Percentiles rank a stretch among this genome's conserved stretches.
These are phyloP conservation scores for Echium plantagineum DNA, from an alignment of 257 asterid genomes.

Conservation along the genomic window DNA sequence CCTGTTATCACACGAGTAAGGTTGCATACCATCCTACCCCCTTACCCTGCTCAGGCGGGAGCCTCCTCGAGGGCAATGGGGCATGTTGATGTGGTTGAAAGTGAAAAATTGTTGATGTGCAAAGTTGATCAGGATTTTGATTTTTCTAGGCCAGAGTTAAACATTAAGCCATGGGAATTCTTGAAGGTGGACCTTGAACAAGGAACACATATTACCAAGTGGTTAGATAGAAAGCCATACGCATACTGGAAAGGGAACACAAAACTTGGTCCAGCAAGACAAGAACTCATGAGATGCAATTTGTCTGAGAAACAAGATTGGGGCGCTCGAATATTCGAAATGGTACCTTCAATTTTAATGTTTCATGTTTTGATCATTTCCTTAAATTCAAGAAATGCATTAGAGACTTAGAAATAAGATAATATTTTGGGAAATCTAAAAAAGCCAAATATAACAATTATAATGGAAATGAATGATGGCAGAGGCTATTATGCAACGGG, in stretches of 20 bases:
- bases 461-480: too few relatives aligned
- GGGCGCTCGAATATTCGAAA: constrained; percentile 42
- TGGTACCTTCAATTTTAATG: constrained; percentile 25
- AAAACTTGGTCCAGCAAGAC: constrained; percentile 27
- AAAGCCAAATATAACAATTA: too few relatives aligned
- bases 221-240: constrained; percentile 65
- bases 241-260: constrained; percentile 83
- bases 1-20: too few relatives aligned
- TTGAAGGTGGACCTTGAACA: constrained; percentile 48
- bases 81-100: background rate
- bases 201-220: constrained; percentile 33
- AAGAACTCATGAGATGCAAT: constrained; percentile 44
- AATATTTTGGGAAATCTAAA: too few relatives aligned
- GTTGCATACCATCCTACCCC: too few relatives aligned
- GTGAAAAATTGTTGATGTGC: background rate
- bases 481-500: too few relatives aligned
- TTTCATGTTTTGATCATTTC: background rate
- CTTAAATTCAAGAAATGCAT: background rate
- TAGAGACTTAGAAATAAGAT: too few relatives aligned
- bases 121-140: background rate
- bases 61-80: too few relatives aligned
- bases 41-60: too few relatives aligned
- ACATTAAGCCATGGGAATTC: constrained; percentile 68
- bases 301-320: constrained; percentile 32
- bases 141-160: constrained; percentile 64